Evolutionary conservation across 2,329 filamentous ascomycete genomes (phyloP), one percentile per base, ranked within the genome.

Genomic region (Fusarium succisae): DNA sequence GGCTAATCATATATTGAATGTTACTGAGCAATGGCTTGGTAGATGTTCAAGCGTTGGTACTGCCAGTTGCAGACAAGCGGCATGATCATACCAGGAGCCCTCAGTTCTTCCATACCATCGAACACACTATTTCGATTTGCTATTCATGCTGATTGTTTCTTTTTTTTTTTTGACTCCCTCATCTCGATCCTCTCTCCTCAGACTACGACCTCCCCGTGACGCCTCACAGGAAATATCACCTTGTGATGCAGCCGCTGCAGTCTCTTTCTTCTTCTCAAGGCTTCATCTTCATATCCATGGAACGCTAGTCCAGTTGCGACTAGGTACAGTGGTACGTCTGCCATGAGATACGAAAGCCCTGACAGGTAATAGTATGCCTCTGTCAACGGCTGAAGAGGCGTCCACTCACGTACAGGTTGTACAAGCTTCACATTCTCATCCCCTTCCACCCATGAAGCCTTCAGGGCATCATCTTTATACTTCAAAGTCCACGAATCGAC

Each of bases 331-430:
- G 54, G 61, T 15, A 62, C 51, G 6, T 64, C 26, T 17, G 45
- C 48, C 30, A 71, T 63, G 10, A 66, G n/a, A 39, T 50, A 71
- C 14, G 55, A 58, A 43, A 69, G 37, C 20, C 47, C 60, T 9
- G 61, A 57, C n/a, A 73, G 55, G 26, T 51, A 75, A 22, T 63
- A 62, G 37, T 70, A 63, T 22, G 66, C 63, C 22, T 66, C 59
- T 13, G 41, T 53, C 18, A 54, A 54, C 5, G 26, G 64, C 20
- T 43, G 55, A 30, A 30, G 48, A 3, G 50, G 35, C 24, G 12
- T 45, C 44, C 45, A 50, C 14, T 24, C 43, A 12, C 41, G 24
- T 37, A 28, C 24, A 51, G 55, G 48, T 13, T 14, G 35, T 39
- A 69, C 22, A 14, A 64, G 26, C 26, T 50, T 61, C 13, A 45